Evolutionary conservation across 305 asterid species (phyloP), one percentile per base, ranked within the genome.

Genomic region (Ilex paraguariensis): DNA sequence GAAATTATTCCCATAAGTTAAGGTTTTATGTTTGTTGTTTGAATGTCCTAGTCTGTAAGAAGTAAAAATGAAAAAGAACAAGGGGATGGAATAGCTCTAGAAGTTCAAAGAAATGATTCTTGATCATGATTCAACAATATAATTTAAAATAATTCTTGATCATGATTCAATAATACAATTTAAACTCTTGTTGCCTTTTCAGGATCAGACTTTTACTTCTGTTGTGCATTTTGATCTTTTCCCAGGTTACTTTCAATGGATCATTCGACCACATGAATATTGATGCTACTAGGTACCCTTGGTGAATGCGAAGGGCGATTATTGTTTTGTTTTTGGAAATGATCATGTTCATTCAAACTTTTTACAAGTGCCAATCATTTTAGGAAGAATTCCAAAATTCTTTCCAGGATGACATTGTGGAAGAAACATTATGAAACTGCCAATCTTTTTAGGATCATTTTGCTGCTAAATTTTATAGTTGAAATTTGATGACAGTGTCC

Each of bases 231-330:
- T 63, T 49, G 45, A 15, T 57, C 61, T 66, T 53, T 66, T 80
- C 64, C 49, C 88, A 92, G 98, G 96, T 92, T 65, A 84, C 97
- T 49, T 92, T 92, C 63, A 92, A 92, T 67, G 98, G 98, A 83
- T 89, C 97, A 67, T 92, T 89, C 69, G 98, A 89, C 72, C 98
- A 92, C 85, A 81, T 92, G 97, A 92, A 85, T 71, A 89, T 89
- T 74, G 98, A 92, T 60, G 86, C 96, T 66, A 85, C 98, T 50
- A 92, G 98, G 98, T 92, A 77, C 66, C 67, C 65, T 78, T 73
- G 65, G 73, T 57, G 11, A 54, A 58, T 42, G 59, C 65, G 60
- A 67, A 51, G 49, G 28, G 28, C 56, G 46, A 54, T 14, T 57
- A 49, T 49, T 49, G 0, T 7, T 36, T 36, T 4, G 2, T 36